phyloP scores from a whole-genome alignment of 169 alveolate species.

The Sarcocystis neurona region DNA sequence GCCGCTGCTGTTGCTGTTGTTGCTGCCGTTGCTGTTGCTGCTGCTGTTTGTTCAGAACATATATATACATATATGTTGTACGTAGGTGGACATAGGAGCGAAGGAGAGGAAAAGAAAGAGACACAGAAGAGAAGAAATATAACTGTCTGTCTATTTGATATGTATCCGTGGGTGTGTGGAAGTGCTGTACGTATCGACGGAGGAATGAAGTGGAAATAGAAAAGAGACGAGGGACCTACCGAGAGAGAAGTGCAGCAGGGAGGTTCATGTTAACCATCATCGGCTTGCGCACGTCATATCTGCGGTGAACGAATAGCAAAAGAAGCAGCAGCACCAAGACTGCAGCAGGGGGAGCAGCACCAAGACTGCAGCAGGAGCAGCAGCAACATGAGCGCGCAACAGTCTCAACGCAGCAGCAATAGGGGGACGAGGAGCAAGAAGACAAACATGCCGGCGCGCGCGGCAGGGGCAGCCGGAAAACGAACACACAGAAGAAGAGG shows the following conservation, averaged over 20 bases:
- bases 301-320: too few species aligned
- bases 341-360: too few species aligned
- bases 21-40: too few species aligned
- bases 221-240: neutral
- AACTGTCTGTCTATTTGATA: neutral
- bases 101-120: neutral
- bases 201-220: neutral
- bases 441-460: neutral
- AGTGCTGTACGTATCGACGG: neutral
- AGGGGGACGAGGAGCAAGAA: neutral
- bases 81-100: neutral
- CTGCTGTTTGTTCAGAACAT: neutral
- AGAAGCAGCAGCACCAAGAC: too few species aligned
- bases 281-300: slow-evolving; percentile 95
- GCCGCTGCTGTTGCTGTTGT: too few species aligned
- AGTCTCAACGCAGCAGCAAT: neutral
- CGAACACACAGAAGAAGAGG: neutral
- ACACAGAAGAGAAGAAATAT: neutral
- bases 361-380: too few species aligned
- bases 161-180: neutral
- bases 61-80: neutral
- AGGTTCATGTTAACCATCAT: slow-evolving; percentile 97
- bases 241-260: slow-evolving; percentile 92
- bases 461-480: neutral
- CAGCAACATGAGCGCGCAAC: too few species aligned